Conservation (phyloP, 306 rosid species). For the Gleditsia sinensis region DNA sequence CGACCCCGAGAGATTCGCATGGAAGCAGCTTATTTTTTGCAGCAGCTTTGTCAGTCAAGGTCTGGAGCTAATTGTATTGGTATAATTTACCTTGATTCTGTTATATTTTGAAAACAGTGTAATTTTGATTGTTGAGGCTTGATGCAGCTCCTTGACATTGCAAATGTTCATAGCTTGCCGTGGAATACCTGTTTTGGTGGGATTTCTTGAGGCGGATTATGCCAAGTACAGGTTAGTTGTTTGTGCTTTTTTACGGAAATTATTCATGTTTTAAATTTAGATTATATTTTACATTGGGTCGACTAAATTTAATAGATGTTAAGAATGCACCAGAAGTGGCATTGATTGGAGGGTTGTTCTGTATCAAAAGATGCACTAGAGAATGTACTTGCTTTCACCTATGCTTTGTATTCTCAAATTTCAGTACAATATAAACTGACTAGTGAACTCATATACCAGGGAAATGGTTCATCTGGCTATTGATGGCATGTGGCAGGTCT, state of each 20-base stretch:
- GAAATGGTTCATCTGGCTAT: constrained; percentile 99
- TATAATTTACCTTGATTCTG: not conserved
- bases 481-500: constrained; percentile 99
- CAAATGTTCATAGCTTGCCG: constrained; percentile 99
- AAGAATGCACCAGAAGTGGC: not conserved
- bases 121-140: constrained; percentile 30
- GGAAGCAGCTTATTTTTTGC: constrained; percentile 94
- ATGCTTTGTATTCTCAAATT: no score
- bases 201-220: constrained; percentile 97
- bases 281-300: not conserved
- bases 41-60: constrained; percentile 99
- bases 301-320: constrained; percentile 9
- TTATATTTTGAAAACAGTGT: constrained; percentile 7
- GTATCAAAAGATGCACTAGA: no score
- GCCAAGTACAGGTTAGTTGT: constrained; percentile 89
- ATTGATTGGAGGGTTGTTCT: not conserved
- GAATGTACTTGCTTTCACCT: no score
- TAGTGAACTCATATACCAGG: constrained; percentile 54
- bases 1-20: constrained; percentile 97
- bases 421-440: constrained; percentile 37
- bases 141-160: constrained; percentile 86
- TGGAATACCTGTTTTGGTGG: constrained; percentile 97
- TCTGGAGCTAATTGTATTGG: constrained; percentile 36
- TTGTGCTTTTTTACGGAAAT: constrained; percentile 18
- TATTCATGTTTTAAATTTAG: not conserved